Evolutionary conservation across 805 yeast genomes (phyloP), one percentile per base, ranked within the genome.

Genomic region (Schwanniomyces polymorphus): DNA sequence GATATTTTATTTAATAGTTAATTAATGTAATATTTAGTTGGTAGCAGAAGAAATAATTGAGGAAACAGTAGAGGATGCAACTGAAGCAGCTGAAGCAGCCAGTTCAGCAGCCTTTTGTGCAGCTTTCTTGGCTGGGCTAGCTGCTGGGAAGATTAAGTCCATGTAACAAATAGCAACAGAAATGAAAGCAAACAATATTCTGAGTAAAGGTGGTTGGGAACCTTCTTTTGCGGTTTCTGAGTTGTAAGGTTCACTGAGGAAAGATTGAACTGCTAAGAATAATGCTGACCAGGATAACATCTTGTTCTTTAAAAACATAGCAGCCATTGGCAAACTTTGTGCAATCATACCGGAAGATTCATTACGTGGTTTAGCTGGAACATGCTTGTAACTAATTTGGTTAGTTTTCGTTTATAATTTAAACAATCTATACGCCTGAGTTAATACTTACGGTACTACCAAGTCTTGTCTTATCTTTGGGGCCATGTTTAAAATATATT

Each of bases 321-420:
- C 86, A 3, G 84, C 84, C 84, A 82, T 79, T 27, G 87, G 86
- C 67, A 82, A 76, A 14, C 84, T 72, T 61, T 79, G 86, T 37
- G 79, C 64, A 40, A 79, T 67, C 63, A 78, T 69, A 9, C 75
- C 70, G 1, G 77, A 60, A 7, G 76, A 69, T 49, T 75, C 76
- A n/a, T 69, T 55, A 27, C 79, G 68, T 23, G 76, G 68, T 52
- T 75, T 76, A 33, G 80, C 77, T 43, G 79, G 75, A n/a, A 61
- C 59, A 56, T 79, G 84, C 45, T 59, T 59, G 67, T 78, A 79
- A n/a, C 74, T 69, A 21, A 21, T 21, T 21, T 21, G 23, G 23
- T 21, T 21, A 21, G 23, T 21, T 21, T 21, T 21, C 5, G 23
- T 5, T 21, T 21, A 21, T 21, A 21, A 5, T 21, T 35, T 8